phyloP scores from a whole-genome alignment of 495 filamentous ascomycete genomes.

The Podospora bellae-mahoneyi region DNA sequence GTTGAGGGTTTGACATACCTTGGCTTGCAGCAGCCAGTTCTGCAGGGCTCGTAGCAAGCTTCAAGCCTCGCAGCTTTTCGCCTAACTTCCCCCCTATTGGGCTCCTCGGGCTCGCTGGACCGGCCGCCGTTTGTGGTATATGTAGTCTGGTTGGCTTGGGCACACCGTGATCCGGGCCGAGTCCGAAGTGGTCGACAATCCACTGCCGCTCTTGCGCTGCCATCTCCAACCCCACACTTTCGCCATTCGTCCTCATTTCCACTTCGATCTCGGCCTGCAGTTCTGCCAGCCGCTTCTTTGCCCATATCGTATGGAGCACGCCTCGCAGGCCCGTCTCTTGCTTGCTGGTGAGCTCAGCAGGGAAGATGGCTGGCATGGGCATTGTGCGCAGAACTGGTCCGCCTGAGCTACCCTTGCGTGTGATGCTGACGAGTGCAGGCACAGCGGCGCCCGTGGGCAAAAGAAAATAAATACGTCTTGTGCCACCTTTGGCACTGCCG shows the following conservation, averaged over 20 bases:
- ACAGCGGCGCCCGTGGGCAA: slow-evolving; percentile 63
- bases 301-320: slow-evolving; percentile 80
- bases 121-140: slow-evolving; percentile 28
- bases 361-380: slow-evolving; percentile 78
- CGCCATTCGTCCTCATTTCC: slow-evolving; percentile 63
- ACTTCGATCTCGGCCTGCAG: slow-evolving; percentile 66
- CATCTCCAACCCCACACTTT: slow-evolving; percentile 78
- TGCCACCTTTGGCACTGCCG: slow-evolving; percentile 22
- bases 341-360: slow-evolving; percentile 62
- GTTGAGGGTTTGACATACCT: slow-evolving; percentile 35
- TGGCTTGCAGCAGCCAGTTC: slow-evolving; percentile 50
- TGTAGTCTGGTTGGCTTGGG: slow-evolving; percentile 30
- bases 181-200: slow-evolving; percentile 75
- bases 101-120: slow-evolving; percentile 54
- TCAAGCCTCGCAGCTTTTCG: slow-evolving; percentile 74
- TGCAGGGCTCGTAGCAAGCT: slow-evolving; percentile 64
- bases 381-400: slow-evolving; percentile 52
- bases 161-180: slow-evolving; percentile 37
- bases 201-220: slow-evolving; percentile 74
- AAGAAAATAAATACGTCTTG: slow-evolving; percentile 70
- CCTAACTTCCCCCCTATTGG: slow-evolving; percentile 62
- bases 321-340: slow-evolving; percentile 68
- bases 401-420: slow-evolving; percentile 41
- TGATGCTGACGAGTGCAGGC: slow-evolving; percentile 64
- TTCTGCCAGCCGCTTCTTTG: slow-evolving; percentile 67